A percentile compares a stretch with the other conserved stretches of the same genome.
phyloP scores from a whole-genome alignment of 371 early-diverging fungal genomes.

The Mortierella sp. region DNA sequence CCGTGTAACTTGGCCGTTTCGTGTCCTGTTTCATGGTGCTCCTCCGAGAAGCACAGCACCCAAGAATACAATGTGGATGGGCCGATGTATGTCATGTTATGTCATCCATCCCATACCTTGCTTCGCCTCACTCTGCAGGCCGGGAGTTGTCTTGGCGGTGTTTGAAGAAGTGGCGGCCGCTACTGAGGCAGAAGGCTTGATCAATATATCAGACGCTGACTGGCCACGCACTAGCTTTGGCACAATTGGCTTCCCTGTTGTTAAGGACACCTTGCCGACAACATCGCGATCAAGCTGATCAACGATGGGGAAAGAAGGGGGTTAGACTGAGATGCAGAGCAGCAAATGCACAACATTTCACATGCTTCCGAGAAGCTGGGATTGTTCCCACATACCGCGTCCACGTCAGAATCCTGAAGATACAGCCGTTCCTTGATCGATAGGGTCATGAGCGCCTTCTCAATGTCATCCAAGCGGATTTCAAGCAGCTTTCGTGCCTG shows the following conservation, averaged over 20 bases:
- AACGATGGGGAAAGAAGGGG: neutral
- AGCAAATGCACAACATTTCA: too few species aligned
- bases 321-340: too few species aligned
- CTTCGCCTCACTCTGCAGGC: neutral
- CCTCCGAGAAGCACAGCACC: too few species aligned
- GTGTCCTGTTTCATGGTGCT: too few species aligned
- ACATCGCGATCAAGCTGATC: conserved; percentile 38
- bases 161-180: neutral
- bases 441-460: conserved; percentile 33
- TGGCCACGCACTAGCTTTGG: conserved; percentile 51
- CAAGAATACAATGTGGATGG: neutral
- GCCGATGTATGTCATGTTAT: neutral
- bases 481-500: conserved; percentile 41
- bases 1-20: too few species aligned
- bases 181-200: conserved; percentile 15
- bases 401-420: conserved; percentile 32
- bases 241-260: conserved; percentile 45
- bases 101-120: conserved; percentile 36
- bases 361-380: too few species aligned
- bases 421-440: conserved; percentile 41
- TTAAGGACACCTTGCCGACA: conserved; percentile 42
- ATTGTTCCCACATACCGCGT: conserved; percentile 35
- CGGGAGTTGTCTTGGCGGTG: conserved; percentile 5
- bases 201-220: conserved; percentile 37
- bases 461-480: conserved; percentile 37